Base-by-base conservation (phyloP, 352 stramenopile species). In the Globisporangium iwayamae region DNA sequence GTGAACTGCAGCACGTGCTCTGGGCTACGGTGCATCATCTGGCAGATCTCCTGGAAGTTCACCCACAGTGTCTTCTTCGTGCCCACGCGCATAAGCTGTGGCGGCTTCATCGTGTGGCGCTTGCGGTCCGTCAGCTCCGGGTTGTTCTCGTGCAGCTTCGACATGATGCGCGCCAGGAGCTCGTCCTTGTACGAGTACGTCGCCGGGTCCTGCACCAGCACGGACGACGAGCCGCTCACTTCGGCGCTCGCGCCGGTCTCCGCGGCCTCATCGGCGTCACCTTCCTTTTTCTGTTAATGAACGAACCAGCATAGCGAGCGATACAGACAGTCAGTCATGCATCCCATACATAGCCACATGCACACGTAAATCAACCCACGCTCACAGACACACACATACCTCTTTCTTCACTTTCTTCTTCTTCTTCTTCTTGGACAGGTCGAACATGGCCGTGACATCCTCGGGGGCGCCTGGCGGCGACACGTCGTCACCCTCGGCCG, bases 1-100 rank as follows among this genome's bases (percentile, higher is more conserved):
- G 99, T 99, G 75, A 99, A 99, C 68, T 98, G 94, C 63, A 99
- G 98, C 63, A 99, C 97, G 83, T 99, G 98, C 71, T 99, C 96
- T 5, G 96, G 93, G 73, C 89, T 96, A 61, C 98, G 92, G 72
- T 99, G 96, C 96, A 99, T 99, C 86, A 98, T 98, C 71, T 96
- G 94, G 71, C 96, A 99, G 56, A 98, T 97, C 70, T 99, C 97
- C 79, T 98, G 96, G 75, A 99, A 99, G 84, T 99, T 99, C 48
- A 98, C 91, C 96, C 97, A 99, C 62, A 99, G 74, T 28, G 96
- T 99, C 89, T 99, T 99, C 79, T 98, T 99, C 39, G 93, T 98
- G 56, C 94, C 96, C 36, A 98, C 69, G 34, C 84, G 85, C 87
- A 96, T 96, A 60, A 96, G 79, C 72, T 96, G 86, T 56, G 89